Base-by-base conservation (phyloP, 495 filamentous ascomycete species). In the Penicillium longicatenatum region DNA sequence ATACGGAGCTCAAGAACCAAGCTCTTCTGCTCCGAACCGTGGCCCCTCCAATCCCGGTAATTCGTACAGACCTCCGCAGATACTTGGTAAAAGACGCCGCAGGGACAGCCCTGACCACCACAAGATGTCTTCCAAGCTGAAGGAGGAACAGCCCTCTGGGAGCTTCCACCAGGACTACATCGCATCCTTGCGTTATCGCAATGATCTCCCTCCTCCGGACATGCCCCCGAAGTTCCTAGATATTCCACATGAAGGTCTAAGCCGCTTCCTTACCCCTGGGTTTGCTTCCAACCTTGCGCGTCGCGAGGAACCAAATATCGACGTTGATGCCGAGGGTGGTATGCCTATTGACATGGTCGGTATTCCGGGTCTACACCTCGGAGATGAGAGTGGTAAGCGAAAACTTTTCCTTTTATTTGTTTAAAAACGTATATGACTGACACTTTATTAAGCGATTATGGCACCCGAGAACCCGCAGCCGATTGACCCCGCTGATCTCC, bases 291-390 rank as follows among this genome's bases (percentile, higher is more conserved):
- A 90, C 50, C 74, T 98, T 57, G 90, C 90, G 1, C 82, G 92
- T 60, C 91, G 95, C 59, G 93, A 98, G 75, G 86, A 92, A n/a
- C 77, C 95, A 5, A 97, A 96, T 59, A 92, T 98, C 51, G 94
- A 98, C 72, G 92, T 92, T 20, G 95, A 98, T 84, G 93, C 92
- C 19, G 95, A 98, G 77, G 84, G 97, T 56, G 94, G 95, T 35
- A 97, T 98, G 93, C 91, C 91, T 39, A 85, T 98, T 70, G 93
- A 98, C 70, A 76, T 98, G 44, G 88, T 97, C 43, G 94, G 95
- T 60, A 87, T 98, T 71, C 95, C 95, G 6, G 89, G 92, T 1
- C 84, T 98, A 43, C 97, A 98, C 68, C 84, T 98, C 60, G 93
- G 93, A 53, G 91, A 98, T 75, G 94, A 98, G 79, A 89, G 88